A percentile compares a stretch with the other conserved stretches of the same genome.
phyloP scores from a whole-genome alignment of 2,329 filamentous ascomycete species.

The Diaporthe vexans region DNA sequence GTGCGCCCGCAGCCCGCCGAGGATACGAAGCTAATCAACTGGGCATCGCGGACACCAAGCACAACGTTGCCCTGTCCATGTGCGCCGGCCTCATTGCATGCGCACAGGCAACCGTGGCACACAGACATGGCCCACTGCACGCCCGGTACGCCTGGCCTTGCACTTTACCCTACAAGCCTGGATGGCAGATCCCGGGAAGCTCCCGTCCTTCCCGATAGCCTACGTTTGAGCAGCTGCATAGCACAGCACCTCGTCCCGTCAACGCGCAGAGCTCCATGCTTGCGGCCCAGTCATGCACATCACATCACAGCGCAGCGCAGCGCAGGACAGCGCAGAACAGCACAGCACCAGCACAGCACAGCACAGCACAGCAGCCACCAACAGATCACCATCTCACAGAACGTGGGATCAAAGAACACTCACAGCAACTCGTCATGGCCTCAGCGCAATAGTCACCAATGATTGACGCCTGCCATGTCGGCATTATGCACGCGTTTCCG shows the following conservation, averaged over 20 bases:
- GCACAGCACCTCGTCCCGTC: not conserved
- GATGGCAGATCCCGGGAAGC: conserved; percentile 23
- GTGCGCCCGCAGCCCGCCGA: conserved; percentile 5
- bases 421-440: conserved; percentile 3
- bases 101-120: not conserved
- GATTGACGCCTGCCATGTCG: conserved; percentile 2
- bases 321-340: not conserved
- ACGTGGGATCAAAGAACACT: conserved; percentile 11
- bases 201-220: conserved; percentile 17
- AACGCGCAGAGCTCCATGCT: conserved; percentile 2
- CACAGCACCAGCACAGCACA: conserved; percentile 5
- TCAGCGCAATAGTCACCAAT: conserved; percentile 17
- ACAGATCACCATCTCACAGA: conserved; percentile 11
- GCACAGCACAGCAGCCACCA: conserved; percentile 11
- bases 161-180: not conserved
- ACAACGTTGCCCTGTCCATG: conserved; percentile 2
- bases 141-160: not conserved
- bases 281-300: conserved; percentile 16
- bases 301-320: conserved; percentile 13
- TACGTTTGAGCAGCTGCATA: conserved; percentile 13
- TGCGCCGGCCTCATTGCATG: conserved; percentile 4
- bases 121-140: conserved; percentile 14
- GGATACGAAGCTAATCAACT: not conserved
- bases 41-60: not conserved
- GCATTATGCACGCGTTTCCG: conserved; percentile 2